Conservation (phyloP, 441 rosid species). For the Erysimum pusillum region DNA sequence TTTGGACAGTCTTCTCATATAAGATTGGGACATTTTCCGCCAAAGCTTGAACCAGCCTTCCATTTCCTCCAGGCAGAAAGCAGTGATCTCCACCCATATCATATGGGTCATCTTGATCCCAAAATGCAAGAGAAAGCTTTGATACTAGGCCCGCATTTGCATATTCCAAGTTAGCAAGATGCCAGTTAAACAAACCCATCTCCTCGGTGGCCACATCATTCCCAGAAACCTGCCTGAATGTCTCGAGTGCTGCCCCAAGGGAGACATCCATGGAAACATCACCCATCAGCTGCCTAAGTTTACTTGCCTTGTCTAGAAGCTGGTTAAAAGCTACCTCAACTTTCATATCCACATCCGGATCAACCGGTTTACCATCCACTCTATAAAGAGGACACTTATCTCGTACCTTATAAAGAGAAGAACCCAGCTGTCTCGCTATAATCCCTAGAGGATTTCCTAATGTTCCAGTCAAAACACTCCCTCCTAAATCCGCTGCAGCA, state of each 20-base stretch:
- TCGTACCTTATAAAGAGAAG: constrained; percentile 78
- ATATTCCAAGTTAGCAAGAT: constrained; percentile 92
- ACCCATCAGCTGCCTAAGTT: constrained; percentile 92
- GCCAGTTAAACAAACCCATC: constrained; percentile 87
- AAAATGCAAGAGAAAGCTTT: constrained; percentile 91
- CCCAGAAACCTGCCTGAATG: constrained; percentile 73
- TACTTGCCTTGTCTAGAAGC: constrained; percentile 86
- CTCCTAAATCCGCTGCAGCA: constrained; percentile 94
- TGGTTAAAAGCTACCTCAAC: constrained; percentile 82
- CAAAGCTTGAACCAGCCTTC: constrained; percentile 85
- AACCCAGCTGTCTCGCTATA: constrained; percentile 82
- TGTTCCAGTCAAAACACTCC: constrained; percentile 91
- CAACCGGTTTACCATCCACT: constrained; percentile 81
- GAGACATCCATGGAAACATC: constrained; percentile 89
- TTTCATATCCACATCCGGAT: constrained; percentile 75
- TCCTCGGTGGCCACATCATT: constrained; percentile 73
- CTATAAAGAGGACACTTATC: constrained; percentile 90
- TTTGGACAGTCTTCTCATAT: constrained; percentile 84
- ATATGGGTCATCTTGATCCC: constrained; percentile 98
- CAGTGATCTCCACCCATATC: constrained; percentile 99
- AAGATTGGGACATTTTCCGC: constrained; percentile 87
- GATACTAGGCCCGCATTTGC: constrained; percentile 92
- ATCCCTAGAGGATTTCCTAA: constrained; percentile 90
- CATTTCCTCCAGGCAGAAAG: constrained; percentile 91
- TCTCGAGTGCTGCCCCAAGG: constrained; percentile 86